These are phyloP conservation scores for Pythium guiyangense DNA, from an alignment of 352 stramenopile species.

Conservation along the genomic window DNA sequence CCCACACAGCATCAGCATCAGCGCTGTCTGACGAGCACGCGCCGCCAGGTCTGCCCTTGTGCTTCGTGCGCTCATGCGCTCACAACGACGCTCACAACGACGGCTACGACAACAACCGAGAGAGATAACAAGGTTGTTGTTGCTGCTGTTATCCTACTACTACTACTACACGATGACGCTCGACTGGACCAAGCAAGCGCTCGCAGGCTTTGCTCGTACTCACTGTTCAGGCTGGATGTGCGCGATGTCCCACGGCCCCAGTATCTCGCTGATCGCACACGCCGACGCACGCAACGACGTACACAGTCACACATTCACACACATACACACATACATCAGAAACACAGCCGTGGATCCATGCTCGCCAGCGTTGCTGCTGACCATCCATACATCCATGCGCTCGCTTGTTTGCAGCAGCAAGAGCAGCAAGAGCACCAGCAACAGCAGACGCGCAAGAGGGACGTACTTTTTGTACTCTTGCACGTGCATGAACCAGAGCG, in stretches of 20 bases:
- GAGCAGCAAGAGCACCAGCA: neutral
- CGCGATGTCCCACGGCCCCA: slow-evolving; percentile 90
- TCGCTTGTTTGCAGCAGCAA: no score
- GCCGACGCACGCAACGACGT: neutral
- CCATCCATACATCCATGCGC: no score
- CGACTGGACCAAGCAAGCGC: no score
- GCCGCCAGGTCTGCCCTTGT: no score
- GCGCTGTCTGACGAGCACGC: neutral
- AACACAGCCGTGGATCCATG: no score
- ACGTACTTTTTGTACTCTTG: slow-evolving; percentile 90
- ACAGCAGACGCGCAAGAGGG: neutral
- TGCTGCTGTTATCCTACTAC: neutral
- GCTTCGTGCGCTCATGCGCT: no score
- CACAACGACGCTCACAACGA: no score
- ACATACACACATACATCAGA: neutral
- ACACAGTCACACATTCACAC: neutral
- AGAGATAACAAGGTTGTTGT: no score
- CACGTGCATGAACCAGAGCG: slow-evolving; percentile 89
- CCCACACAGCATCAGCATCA: no score
- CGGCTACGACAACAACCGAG: no score
- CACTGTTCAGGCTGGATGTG: slow-evolving; percentile 70
- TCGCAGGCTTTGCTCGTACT: neutral
- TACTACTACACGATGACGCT: neutral
- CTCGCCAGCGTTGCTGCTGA: no score
- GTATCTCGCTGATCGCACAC: slow-evolving; percentile 58